phyloP scores from a whole-genome alignment of 768 basidiomycete genomes.

The Leccinum arenicola region DNA sequence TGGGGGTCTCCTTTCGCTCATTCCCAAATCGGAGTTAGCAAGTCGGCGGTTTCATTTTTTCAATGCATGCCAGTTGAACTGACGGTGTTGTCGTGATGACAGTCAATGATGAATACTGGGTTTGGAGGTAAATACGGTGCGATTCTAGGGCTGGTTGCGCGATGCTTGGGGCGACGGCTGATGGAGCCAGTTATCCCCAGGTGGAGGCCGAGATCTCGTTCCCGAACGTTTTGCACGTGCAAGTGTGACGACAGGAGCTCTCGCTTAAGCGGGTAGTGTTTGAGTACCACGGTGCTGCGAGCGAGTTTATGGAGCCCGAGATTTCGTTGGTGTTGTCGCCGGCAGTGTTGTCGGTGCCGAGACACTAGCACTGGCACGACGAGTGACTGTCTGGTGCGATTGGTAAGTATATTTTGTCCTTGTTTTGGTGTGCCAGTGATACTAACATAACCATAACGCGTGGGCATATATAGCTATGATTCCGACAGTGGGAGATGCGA shows the following conservation, averaged over 20 bases:
- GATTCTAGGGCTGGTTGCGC: constrained; percentile 70
- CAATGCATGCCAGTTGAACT: neutral
- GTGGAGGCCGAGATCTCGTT: constrained; percentile 64
- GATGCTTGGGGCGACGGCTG: constrained; percentile 57
- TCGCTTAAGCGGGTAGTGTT: constrained; percentile 60
- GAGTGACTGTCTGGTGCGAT: constrained; percentile 57
- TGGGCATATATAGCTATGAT: constrained; percentile 51
- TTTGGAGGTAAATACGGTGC: constrained; percentile 86
- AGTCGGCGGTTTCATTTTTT: constrained; percentile 25
- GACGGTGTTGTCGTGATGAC: neutral
- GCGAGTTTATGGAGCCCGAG: constrained; percentile 79
- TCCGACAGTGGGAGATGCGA: constrained; percentile 72
- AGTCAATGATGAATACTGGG: constrained; percentile 63
- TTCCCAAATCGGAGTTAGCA: constrained; percentile 79
- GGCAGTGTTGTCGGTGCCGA: constrained; percentile 48
- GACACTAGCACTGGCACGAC: constrained; percentile 36
- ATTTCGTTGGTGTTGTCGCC: constrained; percentile 58
- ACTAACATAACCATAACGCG: neutral
- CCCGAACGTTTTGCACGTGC: constrained; percentile 51
- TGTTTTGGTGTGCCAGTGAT: too few species aligned
- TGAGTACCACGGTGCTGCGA: constrained; percentile 65
- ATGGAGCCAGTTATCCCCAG: constrained; percentile 55
- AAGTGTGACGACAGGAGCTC: constrained; percentile 52
- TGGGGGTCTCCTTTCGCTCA: constrained; percentile 61
- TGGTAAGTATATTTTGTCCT: constrained; percentile 37